Evolutionary conservation across 805 yeast species (phyloP), one percentile per base, ranked within the genome.

Genomic region (Hanseniaspora jakobsenii): DNA sequence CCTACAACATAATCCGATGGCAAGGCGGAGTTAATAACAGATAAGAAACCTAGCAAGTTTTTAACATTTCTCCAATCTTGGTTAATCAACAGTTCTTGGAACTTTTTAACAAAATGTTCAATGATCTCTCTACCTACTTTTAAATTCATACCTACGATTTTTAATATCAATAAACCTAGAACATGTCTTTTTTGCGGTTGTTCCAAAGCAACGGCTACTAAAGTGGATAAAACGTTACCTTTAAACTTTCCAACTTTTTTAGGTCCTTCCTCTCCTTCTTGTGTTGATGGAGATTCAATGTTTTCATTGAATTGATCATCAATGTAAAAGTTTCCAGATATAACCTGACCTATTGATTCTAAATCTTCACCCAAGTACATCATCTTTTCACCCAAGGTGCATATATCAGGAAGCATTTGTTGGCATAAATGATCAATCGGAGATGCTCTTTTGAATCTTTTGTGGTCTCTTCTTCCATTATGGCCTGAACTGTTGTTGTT

Each of bases 181-280:
- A 78, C 72, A 12, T 78, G 75, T 48, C 80, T 72, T 58, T 87
- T 91, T 50, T 87, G 94, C 0, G 99, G 97, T 60, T 89, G 95
- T 60, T 91, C 97, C 23, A 73, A 62, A 9, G 80, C 68, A 35
- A 82, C 71, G 2, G 94, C 83, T 44, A 71, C 70, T 21, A 86
- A 56, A 2, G 83, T 81, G 38, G 70, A 67, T 48, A 83, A 62
- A 17, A 83, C 64, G 3, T 79, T 73, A 27, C 62, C 63, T 48
- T 83, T 67, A 50, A 79, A 72, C 41, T 68, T 68, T 4, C 46
- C 46, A 35, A 29, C 46, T 3, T 38, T 42, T 22, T 42, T 39
- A 18, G 18, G 22, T n/a, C n/a, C n/a, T n/a, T n/a, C n/a, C n/a
- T n/a, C n/a, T n/a, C n/a, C n/a, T n/a, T n/a, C n/a, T n/a, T n/a